Percentiles rank a stretch among this genome's conserved stretches.
These are phyloP conservation scores for Mycosarcoma mackinlayi DNA, from an alignment of 1,284 basidiomycete genomes.

Conservation along the genomic window DNA sequence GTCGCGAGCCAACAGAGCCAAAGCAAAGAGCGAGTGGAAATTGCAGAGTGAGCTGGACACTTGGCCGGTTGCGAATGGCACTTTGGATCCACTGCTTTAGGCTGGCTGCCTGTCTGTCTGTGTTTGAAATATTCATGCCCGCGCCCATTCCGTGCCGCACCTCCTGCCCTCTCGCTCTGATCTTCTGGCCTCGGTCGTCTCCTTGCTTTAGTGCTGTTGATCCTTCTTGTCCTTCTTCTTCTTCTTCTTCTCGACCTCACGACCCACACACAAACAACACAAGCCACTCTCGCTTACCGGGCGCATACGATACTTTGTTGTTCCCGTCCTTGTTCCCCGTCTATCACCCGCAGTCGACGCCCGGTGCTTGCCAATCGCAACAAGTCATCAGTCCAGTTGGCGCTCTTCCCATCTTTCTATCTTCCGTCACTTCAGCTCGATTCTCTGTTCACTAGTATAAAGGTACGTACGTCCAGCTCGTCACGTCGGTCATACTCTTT, in stretches of 20 bases:
- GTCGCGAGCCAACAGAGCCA: too few species aligned
- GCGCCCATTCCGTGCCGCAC: slow-evolving; percentile 9
- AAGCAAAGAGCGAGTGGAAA: neutral
- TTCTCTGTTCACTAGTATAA: slow-evolving; percentile 6
- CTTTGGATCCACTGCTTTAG: too few species aligned
- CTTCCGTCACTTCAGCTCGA: slow-evolving; percentile 1
- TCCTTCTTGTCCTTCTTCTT: neutral
- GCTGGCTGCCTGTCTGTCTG: neutral
- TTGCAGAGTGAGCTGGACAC: slow-evolving; percentile 4
- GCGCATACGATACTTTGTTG: too few species aligned
- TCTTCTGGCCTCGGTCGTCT: slow-evolving; percentile 11
- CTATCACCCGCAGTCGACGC: neutral
- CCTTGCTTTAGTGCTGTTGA: slow-evolving; percentile 9
- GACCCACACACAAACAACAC: slow-evolving; percentile 10
- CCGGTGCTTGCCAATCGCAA: slow-evolving; percentile 1
- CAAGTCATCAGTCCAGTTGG: neutral
- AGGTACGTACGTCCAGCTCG: slow-evolving; percentile 12
- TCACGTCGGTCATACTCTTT: neutral
- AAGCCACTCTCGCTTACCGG: slow-evolving; percentile 1
- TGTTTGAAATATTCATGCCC: neutral
- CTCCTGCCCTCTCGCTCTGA: slow-evolving; percentile 12
- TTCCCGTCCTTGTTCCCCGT: too few species aligned
- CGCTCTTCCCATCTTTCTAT: slow-evolving; percentile 16
- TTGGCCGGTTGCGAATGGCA: too few species aligned
- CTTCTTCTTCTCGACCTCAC: slow-evolving; percentile 7